A percentile compares a stretch with the other conserved stretches of the same genome.
Evolutionary conservation across 2,329 filamentous ascomycete genomes (phyloP).

Genomic region (Sporothrix globosa): DNA sequence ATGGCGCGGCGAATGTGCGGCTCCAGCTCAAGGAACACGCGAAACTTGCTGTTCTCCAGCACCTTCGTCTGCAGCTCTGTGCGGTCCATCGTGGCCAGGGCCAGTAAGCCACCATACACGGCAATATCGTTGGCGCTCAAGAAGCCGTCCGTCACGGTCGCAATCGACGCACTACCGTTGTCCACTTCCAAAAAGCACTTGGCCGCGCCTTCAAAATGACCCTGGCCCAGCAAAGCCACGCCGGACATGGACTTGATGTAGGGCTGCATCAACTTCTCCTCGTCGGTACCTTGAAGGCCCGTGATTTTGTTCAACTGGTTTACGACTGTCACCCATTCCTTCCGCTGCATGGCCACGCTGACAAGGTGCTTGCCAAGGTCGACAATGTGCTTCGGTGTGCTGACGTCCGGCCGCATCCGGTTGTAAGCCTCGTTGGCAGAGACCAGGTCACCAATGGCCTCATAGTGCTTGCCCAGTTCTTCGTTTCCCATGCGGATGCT

Average conservation of each 20-base stretch:
- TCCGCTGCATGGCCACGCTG: slow-evolving; percentile 72
- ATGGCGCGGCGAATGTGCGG: slow-evolving; percentile 93
- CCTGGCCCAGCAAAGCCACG: slow-evolving; percentile 54
- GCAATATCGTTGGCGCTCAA: slow-evolving; percentile 86
- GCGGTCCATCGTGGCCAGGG: slow-evolving; percentile 86
- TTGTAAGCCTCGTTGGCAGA: slow-evolving; percentile 76
- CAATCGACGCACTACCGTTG: slow-evolving; percentile 48
- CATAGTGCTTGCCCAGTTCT: slow-evolving; percentile 83
- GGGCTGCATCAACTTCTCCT: slow-evolving; percentile 54
- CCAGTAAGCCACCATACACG: slow-evolving; percentile 86
- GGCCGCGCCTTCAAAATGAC: slow-evolving; percentile 66
- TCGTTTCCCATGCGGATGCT: slow-evolving; percentile 92
- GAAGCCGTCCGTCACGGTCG: slow-evolving; percentile 66
- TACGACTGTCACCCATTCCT: slow-evolving; percentile 73
- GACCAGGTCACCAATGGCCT: slow-evolving; percentile 73
- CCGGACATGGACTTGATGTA: slow-evolving; percentile 58
- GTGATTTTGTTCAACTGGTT: slow-evolving; percentile 65
- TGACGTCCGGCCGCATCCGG: slow-evolving; percentile 90
- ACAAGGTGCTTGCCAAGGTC: slow-evolving; percentile 81
- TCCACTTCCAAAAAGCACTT: slow-evolving; percentile 69
- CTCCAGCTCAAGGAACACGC: slow-evolving; percentile 86
- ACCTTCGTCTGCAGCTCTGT: slow-evolving; percentile 73
- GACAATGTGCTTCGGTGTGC: slow-evolving; percentile 77
- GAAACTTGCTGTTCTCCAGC: slow-evolving; percentile 79
- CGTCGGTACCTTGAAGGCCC: slow-evolving; percentile 49